These are phyloP conservation scores for Lyophyllum atratum DNA, from an alignment of 768 basidiomycete species.

Conservation along the genomic window DNA sequence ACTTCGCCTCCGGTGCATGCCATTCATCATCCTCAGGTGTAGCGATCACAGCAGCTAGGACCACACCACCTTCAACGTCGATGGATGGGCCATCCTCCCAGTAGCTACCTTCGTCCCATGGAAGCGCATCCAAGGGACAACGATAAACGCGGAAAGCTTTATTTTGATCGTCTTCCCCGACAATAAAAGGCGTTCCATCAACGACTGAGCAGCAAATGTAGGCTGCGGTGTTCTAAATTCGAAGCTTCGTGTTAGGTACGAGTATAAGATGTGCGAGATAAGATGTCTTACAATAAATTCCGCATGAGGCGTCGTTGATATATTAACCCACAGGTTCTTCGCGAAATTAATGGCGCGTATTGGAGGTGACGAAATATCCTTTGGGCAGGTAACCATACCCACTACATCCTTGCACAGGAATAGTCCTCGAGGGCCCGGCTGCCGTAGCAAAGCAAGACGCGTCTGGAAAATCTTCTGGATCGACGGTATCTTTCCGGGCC, in stretches of 20 bases:
- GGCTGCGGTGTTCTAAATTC: background rate
- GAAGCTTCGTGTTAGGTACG: background rate
- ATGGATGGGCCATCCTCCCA: background rate
- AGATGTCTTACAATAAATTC: background rate
- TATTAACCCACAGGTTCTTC: background rate
- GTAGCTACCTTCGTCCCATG: background rate
- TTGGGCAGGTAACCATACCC: conserved; percentile 1
- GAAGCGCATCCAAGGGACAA: background rate
- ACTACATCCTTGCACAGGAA: conserved; percentile 9
- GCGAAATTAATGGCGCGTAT: conserved; percentile 7
- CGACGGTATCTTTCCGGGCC: background rate
- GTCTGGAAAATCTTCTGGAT: background rate
- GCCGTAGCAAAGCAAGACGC: background rate
- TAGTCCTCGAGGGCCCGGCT: background rate
- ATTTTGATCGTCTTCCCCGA: background rate
- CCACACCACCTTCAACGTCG: background rate
- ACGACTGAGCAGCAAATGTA: background rate
- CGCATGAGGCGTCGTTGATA: background rate
- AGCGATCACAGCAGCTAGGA: background rate
- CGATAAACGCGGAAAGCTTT: background rate
- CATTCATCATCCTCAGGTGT: background rate
- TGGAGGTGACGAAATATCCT: background rate
- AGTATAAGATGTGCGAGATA: background rate
- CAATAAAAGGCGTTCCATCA: background rate
- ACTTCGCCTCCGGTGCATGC: background rate